Conservation (phyloP, 805 yeast genomes). For the Debaryomyces maramus region DNA sequence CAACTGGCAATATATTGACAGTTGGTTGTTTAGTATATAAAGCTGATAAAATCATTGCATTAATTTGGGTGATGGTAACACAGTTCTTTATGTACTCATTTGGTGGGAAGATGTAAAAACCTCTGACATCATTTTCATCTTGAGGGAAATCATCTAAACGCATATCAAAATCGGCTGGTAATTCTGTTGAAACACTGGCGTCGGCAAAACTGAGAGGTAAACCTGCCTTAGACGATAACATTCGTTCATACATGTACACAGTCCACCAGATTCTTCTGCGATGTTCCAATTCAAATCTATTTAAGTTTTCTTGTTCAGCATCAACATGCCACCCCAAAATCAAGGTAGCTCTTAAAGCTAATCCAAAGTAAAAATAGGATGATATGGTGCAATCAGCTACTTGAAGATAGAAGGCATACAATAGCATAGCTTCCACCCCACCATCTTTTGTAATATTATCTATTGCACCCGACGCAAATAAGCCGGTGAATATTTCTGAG, state of each 20-base stretch:
- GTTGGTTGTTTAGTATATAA: slow-evolving; percentile 76
- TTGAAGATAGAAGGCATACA: slow-evolving; percentile 77
- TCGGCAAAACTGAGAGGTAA: slow-evolving; percentile 77
- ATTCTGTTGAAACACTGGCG: slow-evolving; percentile 74
- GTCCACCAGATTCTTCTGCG: slow-evolving; percentile 50
- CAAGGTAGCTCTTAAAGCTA: slow-evolving; percentile 69
- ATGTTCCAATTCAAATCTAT: slow-evolving; percentile 56
- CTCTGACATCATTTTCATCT: slow-evolving; percentile 52
- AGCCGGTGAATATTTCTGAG: slow-evolving; percentile 72
- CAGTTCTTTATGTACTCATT: slow-evolving; percentile 76
- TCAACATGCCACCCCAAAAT: slow-evolving; percentile 82
- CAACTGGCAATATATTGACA: slow-evolving; percentile 71
- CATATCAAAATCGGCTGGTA: slow-evolving; percentile 73
- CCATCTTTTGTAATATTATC: slow-evolving; percentile 78
- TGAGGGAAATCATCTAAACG: slow-evolving; percentile 37
- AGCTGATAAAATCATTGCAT: slow-evolving; percentile 68
- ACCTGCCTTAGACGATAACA: slow-evolving; percentile 82
- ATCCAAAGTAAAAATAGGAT: slow-evolving; percentile 76
- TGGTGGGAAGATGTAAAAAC: slow-evolving; percentile 72
- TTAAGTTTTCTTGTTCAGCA: slow-evolving; percentile 62
- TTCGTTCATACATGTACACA: slow-evolving; percentile 56
- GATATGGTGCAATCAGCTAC: slow-evolving; percentile 85
- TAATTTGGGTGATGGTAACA: slow-evolving; percentile 75
- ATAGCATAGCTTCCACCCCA: slow-evolving; percentile 70
- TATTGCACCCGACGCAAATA: slow-evolving; percentile 77